Percentiles rank a stretch among this genome's conserved stretches.
These are phyloP conservation scores for Acanthamoeba lenticulata DNA, from an alignment of 208 protist species.

Conservation along the genomic window DNA sequence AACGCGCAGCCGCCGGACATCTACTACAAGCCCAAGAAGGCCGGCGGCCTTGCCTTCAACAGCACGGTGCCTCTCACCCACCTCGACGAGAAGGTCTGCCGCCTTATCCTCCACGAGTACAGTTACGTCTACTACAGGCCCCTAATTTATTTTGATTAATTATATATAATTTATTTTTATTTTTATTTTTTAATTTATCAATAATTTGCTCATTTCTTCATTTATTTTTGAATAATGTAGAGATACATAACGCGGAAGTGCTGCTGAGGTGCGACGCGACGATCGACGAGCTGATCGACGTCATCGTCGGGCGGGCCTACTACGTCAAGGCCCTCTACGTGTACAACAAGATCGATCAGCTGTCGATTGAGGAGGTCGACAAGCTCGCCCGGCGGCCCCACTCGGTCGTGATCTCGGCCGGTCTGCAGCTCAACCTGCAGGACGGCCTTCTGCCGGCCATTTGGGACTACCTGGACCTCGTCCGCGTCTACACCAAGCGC, in stretches of 20 bases:
- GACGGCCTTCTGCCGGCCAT: slow-evolving; percentile 95
- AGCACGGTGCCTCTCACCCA: slow-evolving; percentile 74
- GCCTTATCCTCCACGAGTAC: slow-evolving; percentile 89
- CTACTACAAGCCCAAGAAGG: slow-evolving; percentile 93
- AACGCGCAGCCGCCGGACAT: slow-evolving; percentile 95
- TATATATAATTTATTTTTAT: slow-evolving; percentile 85
- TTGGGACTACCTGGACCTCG: slow-evolving; percentile 96
- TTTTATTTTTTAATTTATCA: background rate
- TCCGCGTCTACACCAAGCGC: slow-evolving; percentile 97
- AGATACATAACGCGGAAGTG: slow-evolving; percentile 93
- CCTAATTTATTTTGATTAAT: slow-evolving; percentile 87
- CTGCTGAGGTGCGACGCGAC: slow-evolving; percentile 95
- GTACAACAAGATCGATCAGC: slow-evolving; percentile 97
- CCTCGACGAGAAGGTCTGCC: slow-evolving; percentile 63
- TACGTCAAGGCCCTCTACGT: slow-evolving; percentile 89
- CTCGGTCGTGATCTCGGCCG: slow-evolving; percentile 81
- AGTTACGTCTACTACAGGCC: background rate
- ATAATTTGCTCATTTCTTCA: background rate
- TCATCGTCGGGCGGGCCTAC: slow-evolving; percentile 95
- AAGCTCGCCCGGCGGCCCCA: slow-evolving; percentile 92
- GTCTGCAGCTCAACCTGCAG: slow-evolving; percentile 79
- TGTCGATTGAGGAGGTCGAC: slow-evolving; percentile 97
- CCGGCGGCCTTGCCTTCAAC: slow-evolving; percentile 88
- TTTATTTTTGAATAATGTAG: background rate
- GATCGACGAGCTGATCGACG: slow-evolving; percentile 98